Conservation (phyloP, 2,329 filamentous ascomycete genomes). For the Endoconidiophora laricicola region DNA sequence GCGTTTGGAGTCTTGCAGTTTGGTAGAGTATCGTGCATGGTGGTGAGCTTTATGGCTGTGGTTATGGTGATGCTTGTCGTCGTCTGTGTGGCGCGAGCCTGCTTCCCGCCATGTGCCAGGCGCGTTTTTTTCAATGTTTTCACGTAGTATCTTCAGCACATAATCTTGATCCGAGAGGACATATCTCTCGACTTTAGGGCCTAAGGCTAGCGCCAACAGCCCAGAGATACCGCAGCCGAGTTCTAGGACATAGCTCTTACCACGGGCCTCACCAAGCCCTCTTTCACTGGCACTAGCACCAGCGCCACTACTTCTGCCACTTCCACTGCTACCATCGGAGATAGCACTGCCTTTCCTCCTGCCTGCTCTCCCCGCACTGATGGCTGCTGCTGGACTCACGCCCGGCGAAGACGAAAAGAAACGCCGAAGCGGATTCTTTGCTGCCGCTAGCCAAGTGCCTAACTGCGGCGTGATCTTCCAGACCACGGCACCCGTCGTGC, state of each 20-base stretch:
- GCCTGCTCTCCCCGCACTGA: too few species aligned
- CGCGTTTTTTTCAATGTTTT: slow-evolving; percentile 54
- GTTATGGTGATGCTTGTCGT: neutral
- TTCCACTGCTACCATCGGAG: neutral
- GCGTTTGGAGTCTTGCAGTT: too few species aligned
- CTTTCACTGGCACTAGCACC: too few species aligned
- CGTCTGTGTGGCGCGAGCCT: neutral
- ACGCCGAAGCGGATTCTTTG: slow-evolving; percentile 43
- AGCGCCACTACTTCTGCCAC: neutral
- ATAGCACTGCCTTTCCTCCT: too few species aligned
- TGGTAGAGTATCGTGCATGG: too few species aligned
- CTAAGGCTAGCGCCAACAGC: slow-evolving; percentile 53
- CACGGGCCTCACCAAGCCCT: slow-evolving; percentile 22
- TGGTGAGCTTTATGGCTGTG: neutral
- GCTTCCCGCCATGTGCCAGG: slow-evolving; percentile 8
- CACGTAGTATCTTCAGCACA: slow-evolving; percentile 56
- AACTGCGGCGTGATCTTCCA: slow-evolving; percentile 84
- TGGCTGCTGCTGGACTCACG: too few species aligned
- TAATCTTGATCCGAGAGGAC: slow-evolving; percentile 81
- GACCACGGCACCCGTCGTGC: slow-evolving; percentile 48
- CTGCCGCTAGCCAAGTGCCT: slow-evolving; percentile 58
- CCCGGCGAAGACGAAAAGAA: neutral
- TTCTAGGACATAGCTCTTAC: slow-evolving; percentile 49
- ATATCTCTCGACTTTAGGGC: slow-evolving; percentile 42
- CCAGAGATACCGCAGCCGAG: slow-evolving; percentile 80